These are phyloP conservation scores for Colletotrichum sp. DNA, from an alignment of 2,329 filamentous ascomycete genomes.

Conservation along the genomic window DNA sequence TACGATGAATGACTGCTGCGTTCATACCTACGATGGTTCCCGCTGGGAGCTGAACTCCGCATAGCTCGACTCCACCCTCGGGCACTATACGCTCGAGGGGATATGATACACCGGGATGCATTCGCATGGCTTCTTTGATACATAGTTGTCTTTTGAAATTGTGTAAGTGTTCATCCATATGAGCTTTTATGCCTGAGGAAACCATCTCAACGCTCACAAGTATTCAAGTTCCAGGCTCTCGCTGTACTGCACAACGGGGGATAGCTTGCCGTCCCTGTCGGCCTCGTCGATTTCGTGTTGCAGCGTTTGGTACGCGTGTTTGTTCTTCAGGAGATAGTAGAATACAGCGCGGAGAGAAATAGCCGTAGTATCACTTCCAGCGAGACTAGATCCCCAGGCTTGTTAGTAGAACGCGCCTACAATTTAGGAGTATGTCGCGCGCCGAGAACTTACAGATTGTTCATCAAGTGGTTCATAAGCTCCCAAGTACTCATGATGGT, in stretches of 20 bases:
- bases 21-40: background rate
- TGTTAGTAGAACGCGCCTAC: background rate
- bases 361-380: background rate
- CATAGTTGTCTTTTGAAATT: background rate
- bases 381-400: background rate
- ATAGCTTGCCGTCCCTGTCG: background rate
- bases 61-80: background rate
- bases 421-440: accelerated
- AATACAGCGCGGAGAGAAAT: background rate
- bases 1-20: background rate
- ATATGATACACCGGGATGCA: background rate
- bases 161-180: background rate
- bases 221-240: background rate
- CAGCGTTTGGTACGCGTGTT: background rate
- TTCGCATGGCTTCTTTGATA: background rate
- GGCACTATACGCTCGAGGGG: background rate
- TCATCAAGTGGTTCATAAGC: background rate
- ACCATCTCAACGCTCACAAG: background rate
- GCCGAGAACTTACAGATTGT: background rate
- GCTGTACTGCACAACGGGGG: background rate
- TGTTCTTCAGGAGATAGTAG: background rate
- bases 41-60: background rate
- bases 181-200: background rate
- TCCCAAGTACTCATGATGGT: background rate
- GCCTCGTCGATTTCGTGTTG: background rate